phyloP scores from a whole-genome alignment of 768 basidiomycete species.

The Xerocomellus dryophilus region DNA sequence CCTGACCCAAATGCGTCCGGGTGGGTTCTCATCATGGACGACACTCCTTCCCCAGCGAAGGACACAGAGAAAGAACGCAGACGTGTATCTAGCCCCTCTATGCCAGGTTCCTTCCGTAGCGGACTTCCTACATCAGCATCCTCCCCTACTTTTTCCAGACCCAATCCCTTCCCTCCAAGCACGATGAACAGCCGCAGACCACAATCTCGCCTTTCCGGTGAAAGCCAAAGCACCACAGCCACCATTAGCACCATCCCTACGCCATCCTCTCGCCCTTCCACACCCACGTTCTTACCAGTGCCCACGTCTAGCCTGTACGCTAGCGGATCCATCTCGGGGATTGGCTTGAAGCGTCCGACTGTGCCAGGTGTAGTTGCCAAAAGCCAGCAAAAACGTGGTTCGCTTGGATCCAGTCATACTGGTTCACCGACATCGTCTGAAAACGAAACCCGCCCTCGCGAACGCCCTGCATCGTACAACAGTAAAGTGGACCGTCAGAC shows the following conservation, averaged over 20 bases:
- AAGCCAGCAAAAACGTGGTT: slow-evolving; percentile 55
- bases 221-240: slow-evolving; percentile 52
- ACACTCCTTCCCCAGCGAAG: slow-evolving; percentile 69
- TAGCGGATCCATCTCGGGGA: slow-evolving; percentile 34
- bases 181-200: slow-evolving; percentile 56
- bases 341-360: slow-evolving; percentile 58
- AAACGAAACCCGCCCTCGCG: slow-evolving; percentile 23
- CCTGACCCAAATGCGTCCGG: slow-evolving; percentile 64
- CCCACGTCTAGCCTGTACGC: slow-evolving; percentile 52
- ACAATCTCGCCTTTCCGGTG: slow-evolving; percentile 69
- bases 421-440: slow-evolving; percentile 32
- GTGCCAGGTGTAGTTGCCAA: slow-evolving; percentile 44
- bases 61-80: slow-evolving; percentile 53
- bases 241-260: slow-evolving; percentile 62
- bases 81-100: slow-evolving; percentile 61
- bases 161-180: slow-evolving; percentile 43
- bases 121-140: slow-evolving; percentile 44
- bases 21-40: slow-evolving; percentile 90
- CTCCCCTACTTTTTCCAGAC: slow-evolving; percentile 44
- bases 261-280: slow-evolving; percentile 66
- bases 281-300: slow-evolving; percentile 75
- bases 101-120: slow-evolving; percentile 51
- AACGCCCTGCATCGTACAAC: slow-evolving; percentile 29
- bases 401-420: slow-evolving; percentile 48
- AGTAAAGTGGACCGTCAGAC: slow-evolving; percentile 18